These are phyloP conservation scores for Neospermospora avenae DNA, from an alignment of 2,329 filamentous ascomycete species.

Conservation along the genomic window DNA sequence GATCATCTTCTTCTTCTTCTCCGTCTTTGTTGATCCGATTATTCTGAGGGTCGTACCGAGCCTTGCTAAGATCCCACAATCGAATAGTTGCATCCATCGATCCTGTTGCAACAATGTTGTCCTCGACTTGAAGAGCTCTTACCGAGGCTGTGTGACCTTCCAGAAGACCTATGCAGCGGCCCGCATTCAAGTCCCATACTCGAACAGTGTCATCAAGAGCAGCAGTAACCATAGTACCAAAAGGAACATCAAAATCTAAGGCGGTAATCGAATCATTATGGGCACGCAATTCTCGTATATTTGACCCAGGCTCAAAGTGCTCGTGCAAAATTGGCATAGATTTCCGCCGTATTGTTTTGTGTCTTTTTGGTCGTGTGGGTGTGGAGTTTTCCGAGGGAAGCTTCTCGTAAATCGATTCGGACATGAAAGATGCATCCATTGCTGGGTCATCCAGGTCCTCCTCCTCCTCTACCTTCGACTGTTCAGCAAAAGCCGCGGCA, in stretches of 20 bases:
- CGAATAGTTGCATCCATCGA: slow-evolving; percentile 93
- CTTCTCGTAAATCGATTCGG: slow-evolving; percentile 95
- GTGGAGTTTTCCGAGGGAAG: slow-evolving; percentile 57
- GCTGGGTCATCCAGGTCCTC: slow-evolving; percentile 46
- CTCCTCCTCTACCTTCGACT: slow-evolving; percentile 52
- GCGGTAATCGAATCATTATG: slow-evolving; percentile 87
- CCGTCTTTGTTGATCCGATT: slow-evolving; percentile 51
- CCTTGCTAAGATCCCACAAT: slow-evolving; percentile 89
- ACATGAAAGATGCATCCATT: slow-evolving; percentile 75
- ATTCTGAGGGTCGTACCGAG: slow-evolving; percentile 71
- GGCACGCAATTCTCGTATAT: slow-evolving; percentile 83
- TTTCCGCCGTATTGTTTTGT: slow-evolving; percentile 63
- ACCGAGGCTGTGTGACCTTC: slow-evolving; percentile 96
- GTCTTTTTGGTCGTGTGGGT: slow-evolving; percentile 49
- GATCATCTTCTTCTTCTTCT: slow-evolving; percentile 62
- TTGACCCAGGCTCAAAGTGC: slow-evolving; percentile 85
- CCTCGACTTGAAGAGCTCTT: slow-evolving; percentile 85
- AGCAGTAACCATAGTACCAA: slow-evolving; percentile 90
- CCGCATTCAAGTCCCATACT: slow-evolving; percentile 95
- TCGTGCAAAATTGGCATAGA: slow-evolving; percentile 96
- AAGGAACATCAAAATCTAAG: slow-evolving; percentile 94
- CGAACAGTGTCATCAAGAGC: slow-evolving; percentile 90
- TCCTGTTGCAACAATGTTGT: slow-evolving; percentile 92
- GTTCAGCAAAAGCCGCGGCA: slow-evolving; percentile 52
- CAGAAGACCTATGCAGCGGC: slow-evolving; percentile 84